phyloP scores from a whole-genome alignment of 176 grass and related monocot species.

The Lolium perenne region DNA sequence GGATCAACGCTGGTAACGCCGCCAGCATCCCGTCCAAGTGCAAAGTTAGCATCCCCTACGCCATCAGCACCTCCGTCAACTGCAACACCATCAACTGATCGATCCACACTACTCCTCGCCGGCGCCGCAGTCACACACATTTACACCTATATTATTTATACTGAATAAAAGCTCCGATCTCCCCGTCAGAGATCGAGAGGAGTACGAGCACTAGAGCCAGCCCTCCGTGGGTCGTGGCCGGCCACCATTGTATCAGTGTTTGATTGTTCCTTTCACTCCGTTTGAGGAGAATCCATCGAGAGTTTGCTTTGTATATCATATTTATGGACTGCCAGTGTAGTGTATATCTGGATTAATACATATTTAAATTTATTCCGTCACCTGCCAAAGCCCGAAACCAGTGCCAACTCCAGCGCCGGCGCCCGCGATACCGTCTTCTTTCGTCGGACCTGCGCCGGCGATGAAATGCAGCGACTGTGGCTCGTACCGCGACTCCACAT shows the following conservation, averaged over 20 bases:
- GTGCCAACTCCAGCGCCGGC: too few relatives aligned
- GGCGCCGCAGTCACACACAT: neutral
- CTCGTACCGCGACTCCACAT: too few relatives aligned
- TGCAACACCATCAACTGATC: constrained; percentile 36
- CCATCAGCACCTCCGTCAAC: constrained; percentile 57
- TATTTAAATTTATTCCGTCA: too few relatives aligned
- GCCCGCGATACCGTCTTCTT: too few relatives aligned
- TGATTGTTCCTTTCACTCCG: neutral
- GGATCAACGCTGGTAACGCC: constrained; percentile 39
- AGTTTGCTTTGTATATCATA: neutral
- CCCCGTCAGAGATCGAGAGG: neutral
- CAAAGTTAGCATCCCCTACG: constrained; percentile 46
- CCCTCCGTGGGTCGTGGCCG: neutral
- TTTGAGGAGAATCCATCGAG: neutral
- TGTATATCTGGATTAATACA: too few relatives aligned
- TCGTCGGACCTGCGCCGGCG: too few relatives aligned
- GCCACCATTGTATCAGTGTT: neutral
- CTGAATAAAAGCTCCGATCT: constrained; percentile 21
- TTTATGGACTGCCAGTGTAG: too few relatives aligned
- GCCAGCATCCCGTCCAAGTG: constrained; percentile 56
- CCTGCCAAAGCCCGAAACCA: too few relatives aligned
- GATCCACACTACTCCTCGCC: constrained; percentile 29
- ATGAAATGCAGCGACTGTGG: too few relatives aligned
- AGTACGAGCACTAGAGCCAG: neutral
- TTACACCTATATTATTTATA: neutral